Base-by-base conservation (phyloP, 2,329 filamentous ascomycete genomes). In the Pseudopyrenochaeta lycopersici region DNA sequence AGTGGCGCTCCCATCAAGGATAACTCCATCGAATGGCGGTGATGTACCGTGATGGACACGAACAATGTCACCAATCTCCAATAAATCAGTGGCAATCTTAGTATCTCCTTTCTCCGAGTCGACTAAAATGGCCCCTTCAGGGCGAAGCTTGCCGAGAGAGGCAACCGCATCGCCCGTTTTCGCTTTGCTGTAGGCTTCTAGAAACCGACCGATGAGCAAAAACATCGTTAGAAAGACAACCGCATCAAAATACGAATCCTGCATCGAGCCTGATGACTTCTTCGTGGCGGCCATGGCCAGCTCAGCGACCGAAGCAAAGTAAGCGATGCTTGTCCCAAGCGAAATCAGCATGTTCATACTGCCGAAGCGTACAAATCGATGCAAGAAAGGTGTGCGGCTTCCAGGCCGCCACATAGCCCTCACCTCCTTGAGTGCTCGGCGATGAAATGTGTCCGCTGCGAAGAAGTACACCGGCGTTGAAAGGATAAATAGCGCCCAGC, bases 301-400 rank as follows among this genome's bases (percentile, higher is more conserved):
- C 60, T 96, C 88, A 14, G 87, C 89, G 20, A 96, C 78, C 0
- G 92, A 96, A 0, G 91, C 88, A 57, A 96, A 80, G 72, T 96
- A 97, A 1, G 93, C 93, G 55, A 97, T 91, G 2, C 87, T 89
- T 0, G 93, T 96, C 5, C 92, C 93, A 2, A 96, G 82, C 7
- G 90, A 95, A 76, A 97, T 93, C 54, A 97, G 84, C 79, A 96
- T 89, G 71, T 96, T 96, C 93, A 97, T 97, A 78, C 92, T 97
- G 7, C 93, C 93, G 68, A 97, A 97, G n/a, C 90, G 88, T 73
- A 92, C 92, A 68, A 97, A 93, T 12, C 93, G 83, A 63, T 89
- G 85, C 14, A 90, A 65, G 3, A 96, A 72, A 0, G 91, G 90
- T 1, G 88, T 88, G 32, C 84, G 85, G 70, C 91, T 96, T 23